phyloP scores from a whole-genome alignment of 345 rosid genomes.

The Euphorbia lathyris region DNA sequence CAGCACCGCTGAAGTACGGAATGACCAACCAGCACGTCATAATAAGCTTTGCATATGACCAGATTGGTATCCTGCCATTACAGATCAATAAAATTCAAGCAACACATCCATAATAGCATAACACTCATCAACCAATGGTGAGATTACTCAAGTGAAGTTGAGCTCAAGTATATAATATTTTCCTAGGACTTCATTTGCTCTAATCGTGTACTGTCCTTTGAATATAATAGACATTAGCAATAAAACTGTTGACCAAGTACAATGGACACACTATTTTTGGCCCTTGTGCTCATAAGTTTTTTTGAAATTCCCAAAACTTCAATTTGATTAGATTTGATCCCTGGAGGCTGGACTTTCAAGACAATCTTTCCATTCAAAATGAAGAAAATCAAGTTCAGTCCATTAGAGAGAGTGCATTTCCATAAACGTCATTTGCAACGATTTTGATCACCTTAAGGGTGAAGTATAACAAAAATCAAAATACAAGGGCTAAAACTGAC shows the following conservation, averaged over 20 bases:
- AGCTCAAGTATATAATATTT: neutral
- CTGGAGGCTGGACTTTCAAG: too few species aligned
- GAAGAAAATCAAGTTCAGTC: too few species aligned
- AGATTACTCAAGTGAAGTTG: neutral
- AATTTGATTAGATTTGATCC: too few species aligned
- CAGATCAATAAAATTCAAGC: conserved; percentile 4
- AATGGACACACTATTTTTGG: too few species aligned
- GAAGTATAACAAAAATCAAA: too few species aligned
- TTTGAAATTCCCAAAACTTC: too few species aligned
- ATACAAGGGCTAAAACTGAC: neutral
- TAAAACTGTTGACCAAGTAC: too few species aligned
- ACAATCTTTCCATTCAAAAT: too few species aligned
- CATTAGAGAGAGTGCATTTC: too few species aligned
- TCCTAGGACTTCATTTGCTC: neutral
- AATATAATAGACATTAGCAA: neutral
- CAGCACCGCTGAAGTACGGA: conserved; percentile 94
- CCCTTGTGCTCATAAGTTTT: too few species aligned
- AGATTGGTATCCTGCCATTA: conserved; percentile 74
- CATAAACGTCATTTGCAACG: neutral
- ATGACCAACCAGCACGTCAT: conserved; percentile 93
- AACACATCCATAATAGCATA: neutral
- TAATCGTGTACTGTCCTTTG: neutral
- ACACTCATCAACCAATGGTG: neutral
- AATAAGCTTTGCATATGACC: conserved; percentile 78
- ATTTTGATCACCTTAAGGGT: neutral